Evolutionary conservation across 2,329 filamentous ascomycete species (phyloP), one percentile per base, ranked within the genome.

Genomic region (Lomentospora prolificans): DNA sequence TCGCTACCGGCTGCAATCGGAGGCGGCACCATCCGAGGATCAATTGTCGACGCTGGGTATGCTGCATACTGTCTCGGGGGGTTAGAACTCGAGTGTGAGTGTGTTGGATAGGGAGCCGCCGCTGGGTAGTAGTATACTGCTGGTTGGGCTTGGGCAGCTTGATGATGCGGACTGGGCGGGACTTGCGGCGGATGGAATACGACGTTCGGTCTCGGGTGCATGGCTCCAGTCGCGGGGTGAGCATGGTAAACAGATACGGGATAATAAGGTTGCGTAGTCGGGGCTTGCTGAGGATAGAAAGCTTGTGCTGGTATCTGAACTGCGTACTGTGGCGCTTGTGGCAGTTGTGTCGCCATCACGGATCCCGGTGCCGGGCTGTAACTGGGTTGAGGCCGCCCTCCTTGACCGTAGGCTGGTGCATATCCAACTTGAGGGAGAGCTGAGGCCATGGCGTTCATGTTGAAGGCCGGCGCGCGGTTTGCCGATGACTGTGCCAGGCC

Each of bases 201-300:
- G 62, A 75, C 63, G 54, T 64, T 71, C 52, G 70, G 67, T 44
- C 72, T 69, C 4, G 66, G 64, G 12, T 70, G 61, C 54, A 74
- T 63, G 56, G 65, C 41, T 60, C 60, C 46, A 65, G 69, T 51
- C 62, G 67, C 44, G 69, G 72, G 60, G n/a, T 68, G 62, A 17
- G 71, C 66, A 5, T 71, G 61, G 48, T 75, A 61, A 14, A 74
- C 71, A 4, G 66, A 56, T 30, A 64, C 66, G 51, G 65, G 68
- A 59, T 78, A 79, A 58, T 72, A 79, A 10, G 69, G 72, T n/a
- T 67, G 63, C 59, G 74, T 69, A 30, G 72, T 72, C 33, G 64
- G 61, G 46, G 74, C 70, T 52, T 75, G 75, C 7, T 72, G 68
- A 55, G 75, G 59, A 58, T 80, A 81, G 59, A 76, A 81, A 24